Evolutionary conservation across 2,329 filamentous ascomycete species (phyloP).

Genomic region (Penicillium thymicola): DNA sequence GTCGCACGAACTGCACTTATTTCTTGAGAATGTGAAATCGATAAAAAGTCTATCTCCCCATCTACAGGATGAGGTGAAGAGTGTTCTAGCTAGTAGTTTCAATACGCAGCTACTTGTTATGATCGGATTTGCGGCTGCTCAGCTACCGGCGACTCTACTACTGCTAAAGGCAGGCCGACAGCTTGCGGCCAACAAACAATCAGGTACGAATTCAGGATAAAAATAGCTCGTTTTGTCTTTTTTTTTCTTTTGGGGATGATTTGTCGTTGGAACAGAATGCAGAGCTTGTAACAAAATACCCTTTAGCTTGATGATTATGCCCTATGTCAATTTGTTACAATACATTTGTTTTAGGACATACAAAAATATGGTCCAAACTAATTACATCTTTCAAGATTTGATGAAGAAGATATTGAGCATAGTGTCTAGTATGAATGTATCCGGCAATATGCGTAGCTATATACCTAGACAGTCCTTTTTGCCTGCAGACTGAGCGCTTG

Average conservation of each 20-base stretch:
- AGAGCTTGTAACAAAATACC: neutral
- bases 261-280: neutral
- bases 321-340: neutral
- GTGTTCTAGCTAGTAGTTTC: conserved; percentile 22
- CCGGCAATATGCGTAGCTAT: no score
- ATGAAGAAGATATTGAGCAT: no score
- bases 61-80: conserved; percentile 14
- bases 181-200: conserved; percentile 9
- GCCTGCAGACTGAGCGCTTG: no score
- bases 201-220: neutral
- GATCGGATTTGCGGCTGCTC: conserved; percentile 26
- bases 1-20: conserved; percentile 16
- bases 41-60: conserved; percentile 9
- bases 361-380: no score
- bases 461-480: no score
- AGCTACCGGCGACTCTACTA: conserved; percentile 20
- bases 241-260: neutral
- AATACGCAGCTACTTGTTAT: conserved; percentile 23
- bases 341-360: neutral
- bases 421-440: no score
- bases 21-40: conserved; percentile 20
- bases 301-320: neutral
- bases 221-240: neutral
- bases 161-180: conserved; percentile 18
- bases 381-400: neutral